Evolutionary conservation across 2,329 filamentous ascomycete species (phyloP).

Genomic region (Colletotrichum sp.): DNA sequence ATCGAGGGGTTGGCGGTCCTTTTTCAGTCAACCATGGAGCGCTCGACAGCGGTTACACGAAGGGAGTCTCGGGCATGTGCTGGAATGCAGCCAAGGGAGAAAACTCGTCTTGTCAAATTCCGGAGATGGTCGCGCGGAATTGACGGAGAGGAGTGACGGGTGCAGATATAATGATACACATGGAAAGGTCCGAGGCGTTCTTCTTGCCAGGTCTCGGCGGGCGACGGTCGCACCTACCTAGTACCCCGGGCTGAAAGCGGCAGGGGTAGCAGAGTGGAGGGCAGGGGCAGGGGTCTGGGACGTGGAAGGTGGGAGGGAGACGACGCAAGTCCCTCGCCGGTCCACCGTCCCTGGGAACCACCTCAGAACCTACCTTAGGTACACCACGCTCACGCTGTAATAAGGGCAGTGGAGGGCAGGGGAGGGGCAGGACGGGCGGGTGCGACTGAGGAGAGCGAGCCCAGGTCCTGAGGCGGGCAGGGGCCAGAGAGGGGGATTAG

Average conservation of each 20-base stretch:
- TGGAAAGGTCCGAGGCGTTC: conserved; percentile 1
- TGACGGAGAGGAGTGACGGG: neutral
- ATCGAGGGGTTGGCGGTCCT: neutral
- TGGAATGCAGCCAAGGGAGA: conserved; percentile 17
- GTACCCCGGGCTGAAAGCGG: conserved; percentile 17
- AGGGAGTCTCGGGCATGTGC: neutral
- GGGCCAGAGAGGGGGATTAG: neutral
- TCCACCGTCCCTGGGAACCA: neutral
- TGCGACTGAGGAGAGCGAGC: neutral
- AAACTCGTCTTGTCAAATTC: conserved; percentile 2
- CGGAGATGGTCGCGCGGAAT: neutral
- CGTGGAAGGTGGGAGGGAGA: neutral
- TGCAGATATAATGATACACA: neutral
- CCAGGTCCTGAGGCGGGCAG: neutral
- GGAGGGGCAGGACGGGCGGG: neutral
- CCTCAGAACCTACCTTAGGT: neutral
- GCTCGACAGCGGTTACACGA: neutral
- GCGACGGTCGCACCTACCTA: neutral
- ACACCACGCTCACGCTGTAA: neutral
- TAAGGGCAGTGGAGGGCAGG: neutral
- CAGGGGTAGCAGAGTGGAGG: neutral
- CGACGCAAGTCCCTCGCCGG: neutral
- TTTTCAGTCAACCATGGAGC: conserved; percentile 13
- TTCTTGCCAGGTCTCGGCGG: conserved; percentile 2
- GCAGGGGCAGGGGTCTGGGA: neutral